phyloP scores from a whole-genome alignment of 2,329 filamentous ascomycete species.

The Stagonosporopsis chrysanthemi region DNA sequence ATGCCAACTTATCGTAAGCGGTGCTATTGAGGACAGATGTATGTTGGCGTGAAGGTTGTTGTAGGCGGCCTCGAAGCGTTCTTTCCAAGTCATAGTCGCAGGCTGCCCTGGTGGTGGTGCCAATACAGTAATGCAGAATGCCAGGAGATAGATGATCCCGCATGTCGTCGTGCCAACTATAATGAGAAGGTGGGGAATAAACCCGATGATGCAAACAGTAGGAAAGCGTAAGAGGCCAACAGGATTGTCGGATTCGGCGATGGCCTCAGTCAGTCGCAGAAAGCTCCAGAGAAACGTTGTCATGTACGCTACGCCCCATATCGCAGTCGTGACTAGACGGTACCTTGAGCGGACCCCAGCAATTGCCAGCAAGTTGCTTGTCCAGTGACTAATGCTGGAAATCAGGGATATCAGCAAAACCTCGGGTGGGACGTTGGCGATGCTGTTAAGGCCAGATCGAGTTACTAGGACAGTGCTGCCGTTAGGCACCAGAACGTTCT shows the following conservation, averaged over 20 bases:
- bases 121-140: conserved; percentile 77
- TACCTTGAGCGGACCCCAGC: conserved; percentile 80
- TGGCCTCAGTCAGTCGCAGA: conserved; percentile 48
- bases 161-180: conserved; percentile 80
- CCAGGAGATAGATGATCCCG: conserved; percentile 76
- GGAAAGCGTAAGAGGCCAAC: conserved; percentile 83
- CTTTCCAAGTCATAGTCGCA: conserved; percentile 56
- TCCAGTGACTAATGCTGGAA: conserved; percentile 88
- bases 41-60: conserved; percentile 92
- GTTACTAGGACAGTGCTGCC: conserved; percentile 52
- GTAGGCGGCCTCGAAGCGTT: conserved; percentile 75
- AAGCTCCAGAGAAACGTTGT: conserved; percentile 81
- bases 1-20: conserved; percentile 79
- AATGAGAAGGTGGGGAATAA: conserved; percentile 92
- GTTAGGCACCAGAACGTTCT: conserved; percentile 51
- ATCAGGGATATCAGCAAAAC: conserved; percentile 85
- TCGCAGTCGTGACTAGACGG: conserved; percentile 83
- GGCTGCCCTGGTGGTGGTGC: conserved; percentile 64
- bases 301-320: conserved; percentile 94
- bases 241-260: conserved; percentile 57
- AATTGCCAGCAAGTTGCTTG: conserved; percentile 82
- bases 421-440: conserved; percentile 88
- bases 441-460: conserved; percentile 72
- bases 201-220: conserved; percentile 92
- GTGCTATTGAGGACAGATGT: conserved; percentile 70